Base-by-base conservation (phyloP, 192 early-diverging fungal species). In the Pilaira anomala region DNA sequence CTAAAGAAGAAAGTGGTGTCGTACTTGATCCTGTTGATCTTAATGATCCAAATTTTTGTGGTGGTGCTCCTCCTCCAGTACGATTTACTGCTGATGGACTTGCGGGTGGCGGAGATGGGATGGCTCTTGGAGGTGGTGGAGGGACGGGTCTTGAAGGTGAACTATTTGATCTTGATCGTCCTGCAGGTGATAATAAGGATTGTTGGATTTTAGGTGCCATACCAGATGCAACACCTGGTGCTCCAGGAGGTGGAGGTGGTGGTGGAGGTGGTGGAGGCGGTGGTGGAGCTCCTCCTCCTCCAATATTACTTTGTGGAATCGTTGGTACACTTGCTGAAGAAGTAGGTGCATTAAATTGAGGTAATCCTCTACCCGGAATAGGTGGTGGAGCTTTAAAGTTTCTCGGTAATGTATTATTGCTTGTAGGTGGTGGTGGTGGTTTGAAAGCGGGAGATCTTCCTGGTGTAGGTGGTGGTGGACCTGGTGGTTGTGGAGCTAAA, bases 141-240 rank as follows among this genome's bases (percentile, higher is more conserved):
- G 73, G 73, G 22, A 66, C 18, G 4, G 68, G 54, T 22, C 64
- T 44, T 44, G 63, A 60, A 24, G 65, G 65, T 33, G 78, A 76
- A 44, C 79, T 80, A 24, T 68, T 69, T 25, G 79, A 75, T 21
- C 76, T 69, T 1, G 79, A 67, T 48, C 75, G 49, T 18, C 76
- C 58, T 51, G 74, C 60, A 8, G 76, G 60, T 49, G 69, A 52
- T 28, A 46, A 26, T 24, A 54, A 25, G 5, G 66, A 55, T 9
- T 67, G 19, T 33, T 55, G 21, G 25, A 49, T 14, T 48, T 41
- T 41, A 25, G 62, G 57, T 42, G 73, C 21, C 24, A 63, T 74
- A 11, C 40, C 62, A 12, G 67, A 46, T 26, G 42, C 30, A 24
- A 59, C 61, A 39, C 63, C 26, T 21, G 66, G 61, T 25, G 65